Evolutionary conservation across 805 yeast genomes (phyloP), one percentile per base, ranked within the genome.

Genomic region (Barnettozyma vustinii): DNA sequence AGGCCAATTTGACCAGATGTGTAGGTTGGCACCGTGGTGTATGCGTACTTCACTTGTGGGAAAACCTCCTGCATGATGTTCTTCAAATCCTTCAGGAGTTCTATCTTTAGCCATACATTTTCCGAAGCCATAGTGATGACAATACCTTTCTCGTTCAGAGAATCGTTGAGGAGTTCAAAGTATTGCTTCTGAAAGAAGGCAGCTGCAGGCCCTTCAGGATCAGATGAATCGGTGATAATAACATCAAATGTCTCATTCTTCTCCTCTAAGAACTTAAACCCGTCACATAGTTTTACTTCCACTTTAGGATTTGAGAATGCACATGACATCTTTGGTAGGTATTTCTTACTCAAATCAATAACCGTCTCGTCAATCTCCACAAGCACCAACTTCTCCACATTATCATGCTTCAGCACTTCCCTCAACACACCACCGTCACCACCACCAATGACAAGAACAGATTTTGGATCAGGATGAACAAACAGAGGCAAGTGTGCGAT

Each of bases 361-460:
- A 90, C 97, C 52, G 83, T 76, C 62, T 83, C 84, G 67, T 90
- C 97, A 54, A 90, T 91, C 62, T 90, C 97, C n/a, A 87, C 92
- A 65, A 90, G 74, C 13, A 85, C 83, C 15, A 87, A 84, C 42
- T 70, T 66, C 55, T 84, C 83, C 4, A 83, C 76, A 41, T 75
- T 71, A 6, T 75, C 72, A 61, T 86, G 92, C 68, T 90, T 91
- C 42, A 88, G 80, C 16, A 87, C 83, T 65, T 90, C 97, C 59
- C 97, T 77, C 35, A 91, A 70, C 19, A 90, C 96, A 52, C 97
- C 97, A 55, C 97, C 96, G 65, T 90, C 97, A 40, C 97, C 97
- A 23, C 97, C 97, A 25, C 97, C 97, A 58, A 90, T 87, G 27
- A 90, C 94, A 45, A 90, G 75, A 9, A 89, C 95, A 47, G 75